phyloP scores from a whole-genome alignment of 352 stramenopile species.

The Globisporangium yorkense region DNA sequence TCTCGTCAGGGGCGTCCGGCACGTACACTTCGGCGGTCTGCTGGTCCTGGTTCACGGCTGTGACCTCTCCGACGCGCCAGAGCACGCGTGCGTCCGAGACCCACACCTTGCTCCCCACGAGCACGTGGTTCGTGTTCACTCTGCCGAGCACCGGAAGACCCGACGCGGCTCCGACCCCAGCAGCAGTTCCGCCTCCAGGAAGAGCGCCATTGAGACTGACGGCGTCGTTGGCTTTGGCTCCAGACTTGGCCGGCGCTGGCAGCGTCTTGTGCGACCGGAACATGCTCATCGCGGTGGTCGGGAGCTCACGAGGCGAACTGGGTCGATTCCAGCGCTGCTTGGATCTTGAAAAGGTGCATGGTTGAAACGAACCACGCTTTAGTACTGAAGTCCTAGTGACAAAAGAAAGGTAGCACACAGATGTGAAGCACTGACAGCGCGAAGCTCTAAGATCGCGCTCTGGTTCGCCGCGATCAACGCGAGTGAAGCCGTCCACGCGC shows the following conservation, averaged over 20 bases:
- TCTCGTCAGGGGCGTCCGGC: constrained; percentile 50
- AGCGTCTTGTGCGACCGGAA: constrained; percentile 12
- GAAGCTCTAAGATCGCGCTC: constrained; percentile 39
- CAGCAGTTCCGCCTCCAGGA: not conserved
- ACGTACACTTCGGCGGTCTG: constrained; percentile 55
- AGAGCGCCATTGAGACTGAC: constrained; percentile 4
- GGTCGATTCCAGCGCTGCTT: no score
- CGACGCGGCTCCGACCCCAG: not conserved
- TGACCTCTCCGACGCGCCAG: constrained; percentile 77
- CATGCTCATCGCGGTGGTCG: not conserved
- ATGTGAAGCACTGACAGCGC: constrained; percentile 22
- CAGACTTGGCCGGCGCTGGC: constrained; percentile 9
- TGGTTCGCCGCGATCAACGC: constrained; percentile 67
- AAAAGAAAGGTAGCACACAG: no score
- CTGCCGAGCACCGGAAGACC: constrained; percentile 25
- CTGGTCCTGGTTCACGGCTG: constrained; percentile 34
- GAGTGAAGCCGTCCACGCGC: constrained; percentile 19
- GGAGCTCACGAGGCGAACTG: no score
- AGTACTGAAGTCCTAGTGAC: no score
- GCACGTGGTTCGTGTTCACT: constrained; percentile 42
- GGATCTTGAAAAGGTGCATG: constrained; percentile 20
- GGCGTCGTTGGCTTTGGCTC: constrained; percentile 9
- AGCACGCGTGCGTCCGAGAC: constrained; percentile 67
- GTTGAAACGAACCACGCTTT: constrained; percentile 39
- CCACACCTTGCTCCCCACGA: constrained; percentile 64